Conservation (phyloP, 352 stramenopile species). For the Thalassiosira exigua region DNA sequence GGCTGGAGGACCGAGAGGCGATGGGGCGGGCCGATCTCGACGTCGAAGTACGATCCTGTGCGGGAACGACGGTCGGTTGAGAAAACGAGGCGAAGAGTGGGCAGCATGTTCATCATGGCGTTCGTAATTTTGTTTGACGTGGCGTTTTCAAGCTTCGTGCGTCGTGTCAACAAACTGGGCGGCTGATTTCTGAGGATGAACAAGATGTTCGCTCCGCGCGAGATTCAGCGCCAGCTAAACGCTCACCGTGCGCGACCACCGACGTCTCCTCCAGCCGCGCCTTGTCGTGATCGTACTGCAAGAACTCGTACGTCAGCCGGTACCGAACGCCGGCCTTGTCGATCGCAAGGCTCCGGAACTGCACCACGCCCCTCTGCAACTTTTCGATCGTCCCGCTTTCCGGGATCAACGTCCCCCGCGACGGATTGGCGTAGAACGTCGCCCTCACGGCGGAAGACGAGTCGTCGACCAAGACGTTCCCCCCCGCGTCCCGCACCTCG, state of each 20-base stretch:
- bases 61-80: not conserved
- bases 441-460: slow-evolving; percentile 51
- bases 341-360: slow-evolving; percentile 63
- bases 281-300: slow-evolving; percentile 27
- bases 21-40: slow-evolving; percentile 56
- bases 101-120: no score
- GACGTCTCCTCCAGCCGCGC: slow-evolving; percentile 34
- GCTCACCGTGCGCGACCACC: slow-evolving; percentile 45
- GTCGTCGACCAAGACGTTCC: slow-evolving; percentile 62
- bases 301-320: slow-evolving; percentile 57
- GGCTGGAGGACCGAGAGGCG: slow-evolving; percentile 50
- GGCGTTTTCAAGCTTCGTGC: no score
- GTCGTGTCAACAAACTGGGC: no score
- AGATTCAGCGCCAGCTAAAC: no score
- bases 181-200: no score
- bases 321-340: slow-evolving; percentile 65
- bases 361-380: slow-evolving; percentile 54
- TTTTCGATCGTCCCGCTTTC: slow-evolving; percentile 24
- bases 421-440: slow-evolving; percentile 65
- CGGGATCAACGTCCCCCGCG: slow-evolving; percentile 26
- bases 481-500: slow-evolving; percentile 60
- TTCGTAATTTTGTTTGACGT: no score
- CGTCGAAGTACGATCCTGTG: slow-evolving; percentile 62
- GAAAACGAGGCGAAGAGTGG: no score
- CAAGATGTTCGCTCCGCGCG: no score